A percentile compares a stretch with the other conserved stretches of the same genome.
Conservation (phyloP, 352 stramenopile genomes). For the Globisporangium takayamanum region DNA sequence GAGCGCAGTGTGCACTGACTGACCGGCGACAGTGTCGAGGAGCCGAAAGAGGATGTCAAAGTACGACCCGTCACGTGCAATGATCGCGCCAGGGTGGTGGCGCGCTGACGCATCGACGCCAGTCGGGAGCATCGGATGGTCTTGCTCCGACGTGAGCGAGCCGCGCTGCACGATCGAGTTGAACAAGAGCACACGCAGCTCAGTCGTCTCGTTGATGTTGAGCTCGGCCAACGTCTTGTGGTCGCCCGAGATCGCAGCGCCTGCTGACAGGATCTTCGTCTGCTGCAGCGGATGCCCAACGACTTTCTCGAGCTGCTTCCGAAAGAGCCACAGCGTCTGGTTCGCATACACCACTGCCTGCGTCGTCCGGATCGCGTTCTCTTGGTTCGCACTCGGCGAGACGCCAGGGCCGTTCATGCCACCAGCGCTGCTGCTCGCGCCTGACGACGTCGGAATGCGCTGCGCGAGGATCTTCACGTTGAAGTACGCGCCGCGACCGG, state of each 20-base stretch:
- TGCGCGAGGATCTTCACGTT: constrained; percentile 77
- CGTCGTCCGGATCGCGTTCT: constrained; percentile 58
- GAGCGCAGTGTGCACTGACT: constrained; percentile 59
- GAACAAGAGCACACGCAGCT: constrained; percentile 77
- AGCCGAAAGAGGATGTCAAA: constrained; percentile 83
- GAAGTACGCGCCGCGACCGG: constrained; percentile 66
- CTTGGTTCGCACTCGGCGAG: constrained; percentile 20
- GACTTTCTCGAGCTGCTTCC: constrained; percentile 68
- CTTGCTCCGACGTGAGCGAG: constrained; percentile 26
- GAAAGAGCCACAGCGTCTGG: constrained; percentile 62
- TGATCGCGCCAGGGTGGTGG: constrained; percentile 57
- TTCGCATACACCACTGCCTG: constrained; percentile 67
- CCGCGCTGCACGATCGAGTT: constrained; percentile 67
- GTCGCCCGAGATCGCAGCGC: constrained; percentile 63
- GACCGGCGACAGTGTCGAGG: constrained; percentile 52
- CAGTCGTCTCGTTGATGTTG: constrained; percentile 65
- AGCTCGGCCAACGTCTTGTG: constrained; percentile 80
- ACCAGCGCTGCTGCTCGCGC: constrained; percentile 5
- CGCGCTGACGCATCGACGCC: constrained; percentile 12
- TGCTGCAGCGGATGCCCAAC: constrained; percentile 70
- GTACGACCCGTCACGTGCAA: constrained; percentile 59
- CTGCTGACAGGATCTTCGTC: constrained; percentile 72
- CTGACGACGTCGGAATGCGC: constrained; percentile 49
- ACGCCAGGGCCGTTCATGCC: constrained; percentile 16
- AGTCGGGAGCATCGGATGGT: constrained; percentile 23